Evolutionary conservation across 495 filamentous ascomycete genomes (phyloP), one percentile per base, ranked within the genome.

Genomic region (Paragyromitra xinjiangensis): DNA sequence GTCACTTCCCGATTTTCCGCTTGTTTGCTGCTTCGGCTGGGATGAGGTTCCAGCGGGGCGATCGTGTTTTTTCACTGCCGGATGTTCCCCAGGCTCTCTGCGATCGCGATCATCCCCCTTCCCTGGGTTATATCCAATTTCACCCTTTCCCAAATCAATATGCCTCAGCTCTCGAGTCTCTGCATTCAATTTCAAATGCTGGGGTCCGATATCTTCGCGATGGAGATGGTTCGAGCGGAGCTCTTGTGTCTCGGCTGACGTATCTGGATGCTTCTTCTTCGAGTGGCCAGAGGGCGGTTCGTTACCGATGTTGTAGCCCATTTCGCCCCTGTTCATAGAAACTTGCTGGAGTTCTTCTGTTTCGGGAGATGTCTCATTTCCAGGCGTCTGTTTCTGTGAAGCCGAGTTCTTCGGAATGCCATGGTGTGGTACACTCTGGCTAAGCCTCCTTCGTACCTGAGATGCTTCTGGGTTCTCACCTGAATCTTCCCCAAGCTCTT

Each of bases 91-190:
- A 8, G 26, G 26, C 22, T 61, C 55, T 1, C 11, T 39, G 9
- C 8, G 55, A 34, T 61, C 16, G 37, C 9, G 67, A 48, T 40
- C 39, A 19, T 72, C 51, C 1, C 53, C 67, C 29, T 73, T 72
- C 7, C 51, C 40, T 16, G 42, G 7, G 9, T 51, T 51, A 40
- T 72, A 26, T 5, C 69, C 58, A 65, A 64, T 39, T 34, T 64
- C 69, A 5, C 22, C 58, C 37, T 50, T 59, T 14, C 42, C 22
- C n/a, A 63, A 45, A 19, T 26, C 24, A 22, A 71, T 64, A 22
- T 45, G 42, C 40, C 61, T 16, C 12, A 71, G 40, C 40, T 71
- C 69, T 9, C 61, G 34, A 4, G 69, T 71, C 58, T 71, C 69
- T 5, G 40, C 16, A 7, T 26, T 64, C 14, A 11, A 42, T 29